These are phyloP conservation scores for Sphenostylis stenocarpa DNA, from an alignment of 306 rosid species.

Conservation along the genomic window DNA sequence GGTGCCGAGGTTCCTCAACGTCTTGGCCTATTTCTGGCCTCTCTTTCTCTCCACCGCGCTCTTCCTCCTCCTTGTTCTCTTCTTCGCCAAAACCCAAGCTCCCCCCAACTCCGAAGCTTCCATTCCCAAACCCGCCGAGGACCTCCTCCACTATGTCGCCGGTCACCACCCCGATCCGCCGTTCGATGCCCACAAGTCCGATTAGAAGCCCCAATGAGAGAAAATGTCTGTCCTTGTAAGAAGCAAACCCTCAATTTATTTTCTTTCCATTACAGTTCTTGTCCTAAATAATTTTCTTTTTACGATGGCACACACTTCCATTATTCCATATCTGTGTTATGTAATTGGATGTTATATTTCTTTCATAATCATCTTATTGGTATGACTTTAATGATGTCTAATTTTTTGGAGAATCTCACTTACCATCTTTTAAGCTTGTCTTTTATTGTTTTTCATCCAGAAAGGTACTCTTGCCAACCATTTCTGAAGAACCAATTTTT, in stretches of 20 bases:
- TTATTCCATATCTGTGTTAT: too few relatives aligned
- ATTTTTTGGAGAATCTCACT: too few relatives aligned
- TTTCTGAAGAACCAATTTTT: too few relatives aligned
- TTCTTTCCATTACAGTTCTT: neutral
- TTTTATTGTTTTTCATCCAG: too few relatives aligned
- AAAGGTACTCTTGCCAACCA: too few relatives aligned
- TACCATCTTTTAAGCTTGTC: too few relatives aligned
- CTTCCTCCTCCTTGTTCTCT: conserved; percentile 54
- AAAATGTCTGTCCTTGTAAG: neutral
- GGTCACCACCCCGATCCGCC: conserved; percentile 46
- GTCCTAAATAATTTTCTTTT: too few relatives aligned
- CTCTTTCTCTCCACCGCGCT: conserved; percentile 76
- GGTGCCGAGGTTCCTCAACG: conserved; percentile 51
- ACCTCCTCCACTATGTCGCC: conserved; percentile 68
- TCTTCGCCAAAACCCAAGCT: conserved; percentile 47
- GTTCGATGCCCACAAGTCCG: conserved; percentile 27
- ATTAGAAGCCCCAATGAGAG: neutral
- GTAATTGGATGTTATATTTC: too few relatives aligned
- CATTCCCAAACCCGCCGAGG: conserved; percentile 46
- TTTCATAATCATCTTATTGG: too few relatives aligned
- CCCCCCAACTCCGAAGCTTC: conserved; percentile 23
- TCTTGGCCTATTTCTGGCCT: conserved; percentile 76
- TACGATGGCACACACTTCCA: neutral
- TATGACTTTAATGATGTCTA: too few relatives aligned
- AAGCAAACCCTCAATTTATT: neutral